phyloP scores from a whole-genome alignment of 306 rosid genomes.

The Cucurbita maxima region DNA sequence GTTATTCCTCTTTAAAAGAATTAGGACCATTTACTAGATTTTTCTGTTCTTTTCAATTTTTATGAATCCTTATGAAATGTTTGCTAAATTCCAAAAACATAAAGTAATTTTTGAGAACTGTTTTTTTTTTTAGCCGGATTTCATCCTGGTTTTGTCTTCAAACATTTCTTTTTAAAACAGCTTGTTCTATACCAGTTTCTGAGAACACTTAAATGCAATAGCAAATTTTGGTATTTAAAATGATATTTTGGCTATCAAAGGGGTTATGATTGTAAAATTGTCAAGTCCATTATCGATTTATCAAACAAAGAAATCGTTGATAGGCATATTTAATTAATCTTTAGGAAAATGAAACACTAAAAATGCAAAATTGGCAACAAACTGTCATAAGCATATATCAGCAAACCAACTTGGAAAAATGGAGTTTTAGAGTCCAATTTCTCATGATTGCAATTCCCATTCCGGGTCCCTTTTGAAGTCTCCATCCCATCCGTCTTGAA shows the following conservation, averaged over 20 bases:
- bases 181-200: not conserved
- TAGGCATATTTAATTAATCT: not conserved
- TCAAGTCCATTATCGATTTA: not conserved
- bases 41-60: not conserved
- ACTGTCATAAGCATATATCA: not conserved
- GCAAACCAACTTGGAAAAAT: conserved; percentile 1
- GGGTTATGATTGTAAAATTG: not conserved
- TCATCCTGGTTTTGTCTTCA: not conserved
- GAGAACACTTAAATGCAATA: not conserved
- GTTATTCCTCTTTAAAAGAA: not conserved
- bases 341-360: not conserved
- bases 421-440: not conserved
- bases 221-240: not conserved
- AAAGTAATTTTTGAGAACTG: not conserved
- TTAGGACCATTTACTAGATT: not conserved
- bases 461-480: not conserved
- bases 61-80: not conserved
- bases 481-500: conserved; percentile 2
- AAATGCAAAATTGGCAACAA: not conserved
- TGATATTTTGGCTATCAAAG: not conserved
- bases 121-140: not conserved
- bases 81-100: not conserved
- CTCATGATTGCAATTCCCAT: not conserved
- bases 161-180: not conserved
- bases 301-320: not conserved